These are phyloP conservation scores for Hydnomerulius pinastri DNA, from an alignment of 768 basidiomycete genomes.

Conservation along the genomic window DNA sequence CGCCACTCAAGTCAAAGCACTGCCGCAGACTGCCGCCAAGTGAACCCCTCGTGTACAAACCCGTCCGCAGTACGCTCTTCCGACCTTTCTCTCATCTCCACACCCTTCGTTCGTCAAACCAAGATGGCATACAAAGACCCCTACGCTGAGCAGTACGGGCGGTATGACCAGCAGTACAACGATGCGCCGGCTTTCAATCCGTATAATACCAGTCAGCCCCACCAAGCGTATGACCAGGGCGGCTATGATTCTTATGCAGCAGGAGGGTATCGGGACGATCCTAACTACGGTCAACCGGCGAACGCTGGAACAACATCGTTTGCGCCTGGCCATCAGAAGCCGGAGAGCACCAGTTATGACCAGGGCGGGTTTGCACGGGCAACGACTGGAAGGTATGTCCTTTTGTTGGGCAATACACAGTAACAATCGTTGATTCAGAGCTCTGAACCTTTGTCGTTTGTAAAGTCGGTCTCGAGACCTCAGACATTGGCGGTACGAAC, in stretches of 20 bases:
- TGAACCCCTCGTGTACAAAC: background rate
- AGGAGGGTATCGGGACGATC: conserved; percentile 42
- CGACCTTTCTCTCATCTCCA: background rate
- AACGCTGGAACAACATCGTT: conserved; percentile 13
- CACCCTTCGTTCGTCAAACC: background rate
- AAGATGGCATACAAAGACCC: conserved; percentile 58
- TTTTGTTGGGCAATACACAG: background rate
- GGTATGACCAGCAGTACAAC: conserved; percentile 33
- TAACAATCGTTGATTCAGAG: background rate
- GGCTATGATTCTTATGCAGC: conserved; percentile 32
- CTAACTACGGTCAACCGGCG: conserved; percentile 19
- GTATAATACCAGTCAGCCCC: conserved; percentile 45
- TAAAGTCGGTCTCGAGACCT: conserved; percentile 34
- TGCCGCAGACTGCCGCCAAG: conserved; percentile 2
- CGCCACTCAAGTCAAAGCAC: conserved; percentile 9
- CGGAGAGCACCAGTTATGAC: conserved; percentile 42
- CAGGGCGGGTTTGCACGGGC: conserved; percentile 43
- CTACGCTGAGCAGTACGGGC: conserved; percentile 40
- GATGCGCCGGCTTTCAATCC: conserved; percentile 45
- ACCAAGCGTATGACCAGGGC: conserved; percentile 55
- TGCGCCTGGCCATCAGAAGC: conserved; percentile 24
- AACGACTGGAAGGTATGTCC: conserved; percentile 31
- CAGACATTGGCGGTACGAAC: conserved; percentile 54
- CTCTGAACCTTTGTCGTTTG: conserved; percentile 6
- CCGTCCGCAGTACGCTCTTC: conserved; percentile 25